Percentiles rank a stretch among this genome's conserved stretches.
phyloP scores from a whole-genome alignment of 2,329 filamentous ascomycete species.

The Cladosporium austrohemisphaericum region DNA sequence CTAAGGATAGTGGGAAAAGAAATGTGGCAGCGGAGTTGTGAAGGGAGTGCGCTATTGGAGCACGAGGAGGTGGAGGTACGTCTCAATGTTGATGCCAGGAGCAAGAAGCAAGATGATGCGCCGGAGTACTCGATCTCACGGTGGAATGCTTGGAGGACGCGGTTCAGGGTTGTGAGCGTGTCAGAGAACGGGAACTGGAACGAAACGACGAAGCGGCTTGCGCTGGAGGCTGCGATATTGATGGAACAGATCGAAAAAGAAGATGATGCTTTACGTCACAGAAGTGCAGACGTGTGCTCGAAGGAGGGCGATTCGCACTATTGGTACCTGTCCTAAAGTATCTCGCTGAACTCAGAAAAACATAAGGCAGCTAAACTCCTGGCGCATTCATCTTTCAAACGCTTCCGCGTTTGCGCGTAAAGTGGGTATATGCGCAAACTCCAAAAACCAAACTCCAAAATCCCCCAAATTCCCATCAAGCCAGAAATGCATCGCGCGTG shows the following conservation, averaged over 20 bases:
- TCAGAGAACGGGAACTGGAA: neutral
- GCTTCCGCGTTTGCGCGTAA: neutral
- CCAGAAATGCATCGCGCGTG: too few relatives aligned
- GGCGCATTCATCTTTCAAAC: neutral
- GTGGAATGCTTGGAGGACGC: neutral
- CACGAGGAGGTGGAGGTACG: neutral
- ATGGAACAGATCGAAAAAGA: neutral
- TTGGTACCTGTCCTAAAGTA: neutral
- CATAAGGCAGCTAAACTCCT: neutral
- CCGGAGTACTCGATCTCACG: neutral
- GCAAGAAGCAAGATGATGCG: neutral
- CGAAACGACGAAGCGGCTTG: neutral
- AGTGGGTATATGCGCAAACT: conserved; percentile 8
- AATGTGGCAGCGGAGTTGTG: neutral
- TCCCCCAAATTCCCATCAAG: too few relatives aligned
- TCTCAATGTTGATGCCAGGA: neutral
- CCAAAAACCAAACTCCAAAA: neutral
- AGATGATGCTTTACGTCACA: too few relatives aligned
- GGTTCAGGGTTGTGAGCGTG: neutral
- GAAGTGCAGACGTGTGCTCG: too few relatives aligned
- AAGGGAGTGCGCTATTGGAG: neutral
- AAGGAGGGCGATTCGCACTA: too few relatives aligned
- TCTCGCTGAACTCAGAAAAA: too few relatives aligned
- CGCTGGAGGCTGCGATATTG: neutral
- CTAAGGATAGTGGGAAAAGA: neutral